Base-by-base conservation (phyloP, 352 stramenopile species). In the Achlya hypogyna region DNA sequence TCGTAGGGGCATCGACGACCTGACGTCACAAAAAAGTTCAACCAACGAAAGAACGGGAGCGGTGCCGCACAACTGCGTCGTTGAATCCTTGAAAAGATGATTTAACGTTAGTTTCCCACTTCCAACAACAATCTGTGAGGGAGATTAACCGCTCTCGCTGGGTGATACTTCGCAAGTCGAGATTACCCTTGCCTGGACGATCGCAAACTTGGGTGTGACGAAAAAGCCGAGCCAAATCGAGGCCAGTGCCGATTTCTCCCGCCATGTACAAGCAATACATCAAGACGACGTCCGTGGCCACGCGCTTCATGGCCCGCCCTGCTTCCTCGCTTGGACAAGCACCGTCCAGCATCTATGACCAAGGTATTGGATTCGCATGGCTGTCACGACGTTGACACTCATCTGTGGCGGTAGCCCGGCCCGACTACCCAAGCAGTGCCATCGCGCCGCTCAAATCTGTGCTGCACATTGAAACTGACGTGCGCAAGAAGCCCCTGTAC, bases 181-280 rank as follows among this genome's bases (percentile, higher is more conserved):
- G n/a, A n/a, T n/a, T n/a, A n/a, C 6, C 34, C 6, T 14, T 42
- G 34, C 6, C 34, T 16, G 6, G 6, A 42, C 34, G 6, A 42
- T 6, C 34, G 34, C 14, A 16, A 42, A 42, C 6, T 42, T 42
- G 34, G 34, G 34, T 42, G 34, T 14, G 14, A 42, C 34, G 34
- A 6, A n/a, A n/a, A 14, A 42, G 34, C 34, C 14, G 34, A 6
- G 6, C 34, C 34, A 14, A 42, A 6, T 16, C 14, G 6, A 16
- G 34, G 34, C 34, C 34, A 42, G 6, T 42, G 34, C 34, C 34
- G 34, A 42, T 42, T 42, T 42, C 34, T 6, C 34, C 29, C 29
- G 49, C n/a, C 40, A 67, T 67, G 60, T 67, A 67, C 60, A 52
- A 28, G 34, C 60, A 34, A 63, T 31, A 34, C 22, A 51, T 67